These are phyloP conservation scores for Diaporthe batatas DNA, from an alignment of 2,329 filamentous ascomycete genomes.

Conservation along the genomic window DNA sequence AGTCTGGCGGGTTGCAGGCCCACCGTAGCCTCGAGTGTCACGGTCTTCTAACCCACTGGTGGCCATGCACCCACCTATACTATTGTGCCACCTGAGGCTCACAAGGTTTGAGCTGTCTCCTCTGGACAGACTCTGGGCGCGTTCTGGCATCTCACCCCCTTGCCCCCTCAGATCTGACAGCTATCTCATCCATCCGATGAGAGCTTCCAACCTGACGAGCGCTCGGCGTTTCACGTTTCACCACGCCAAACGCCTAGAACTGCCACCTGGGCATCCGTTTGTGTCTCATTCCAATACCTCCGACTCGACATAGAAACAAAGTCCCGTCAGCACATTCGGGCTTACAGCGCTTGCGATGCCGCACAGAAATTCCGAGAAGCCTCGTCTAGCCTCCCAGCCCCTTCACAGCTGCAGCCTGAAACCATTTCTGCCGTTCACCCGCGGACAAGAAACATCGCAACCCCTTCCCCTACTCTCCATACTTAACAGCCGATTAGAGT, in stretches of 20 bases:
- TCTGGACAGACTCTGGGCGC: not conserved
- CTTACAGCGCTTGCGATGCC: not conserved
- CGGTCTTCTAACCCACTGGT: not conserved
- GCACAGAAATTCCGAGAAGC: not conserved
- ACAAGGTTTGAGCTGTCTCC: constrained; percentile 15
- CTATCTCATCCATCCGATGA: not conserved
- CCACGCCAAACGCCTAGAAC: constrained; percentile 22
- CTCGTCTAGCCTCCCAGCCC: not conserved
- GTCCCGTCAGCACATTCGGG: not conserved
- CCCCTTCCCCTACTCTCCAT: not conserved
- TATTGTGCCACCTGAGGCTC: not conserved
- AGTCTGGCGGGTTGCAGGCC: constrained; percentile 14
- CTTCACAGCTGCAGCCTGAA: constrained; percentile 23
- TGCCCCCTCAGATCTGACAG: constrained; percentile 9
- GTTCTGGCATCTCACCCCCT: not conserved
- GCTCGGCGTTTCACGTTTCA: constrained; percentile 29
- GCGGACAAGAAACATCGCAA: not conserved
- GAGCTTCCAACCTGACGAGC: constrained; percentile 16
- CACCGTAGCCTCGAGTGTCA: constrained; percentile 7
- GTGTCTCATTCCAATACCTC: constrained; percentile 14
- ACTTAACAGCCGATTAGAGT: not conserved
- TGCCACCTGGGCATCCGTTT: constrained; percentile 29
- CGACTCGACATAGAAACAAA: not conserved
- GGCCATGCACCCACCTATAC: not conserved
- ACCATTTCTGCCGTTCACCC: not conserved